Evolutionary conservation across 2,329 filamentous ascomycete species (phyloP), one percentile per base, ranked within the genome.

Genomic region (Cordyceps cicadae): DNA sequence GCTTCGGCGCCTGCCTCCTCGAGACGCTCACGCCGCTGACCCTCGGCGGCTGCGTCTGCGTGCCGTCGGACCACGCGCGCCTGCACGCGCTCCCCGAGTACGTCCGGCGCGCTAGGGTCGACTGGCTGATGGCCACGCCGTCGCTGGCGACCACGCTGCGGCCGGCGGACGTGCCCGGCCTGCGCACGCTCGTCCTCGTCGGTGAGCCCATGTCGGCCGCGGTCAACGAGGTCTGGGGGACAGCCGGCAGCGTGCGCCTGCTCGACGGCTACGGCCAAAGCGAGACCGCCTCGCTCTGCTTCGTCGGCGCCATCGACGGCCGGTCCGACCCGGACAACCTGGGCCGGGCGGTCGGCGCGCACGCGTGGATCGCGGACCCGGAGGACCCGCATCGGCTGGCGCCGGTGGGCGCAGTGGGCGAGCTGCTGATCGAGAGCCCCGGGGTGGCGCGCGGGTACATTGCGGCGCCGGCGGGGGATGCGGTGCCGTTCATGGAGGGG

Each of bases 1-100:
- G 37, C 1, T 54, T 54, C 24, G 53, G 39, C 15, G 53, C 63
- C 19, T 65, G 67, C 67, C 48, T 64, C 63, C 11, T 65, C 62
- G 26, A 68, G 63, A 49, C 60, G 56, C 5, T 69, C 65, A 24
- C 68, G 15, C 50, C 65, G 34, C 43, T 69, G 3, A 60, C 60
- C 34, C 56, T 64, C 2, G 53, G 53, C 14, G 53, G 53, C 15
- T 54, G 57, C 66, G 41, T 62, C 61, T n/a, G 56, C 50, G 45
- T 54, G 8, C 39, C 53, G 6, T 54, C 53, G 5, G 53, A 54
- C 17, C 24, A 46, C 24, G 39, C 32, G 8, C 53, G 53, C 24
- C 26, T 54, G 37, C 37, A 54, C 17, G 32, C 45, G 6, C 9
- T 46, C 12, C 21, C 39, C 8, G 24, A 43, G 14, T 54, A 45